These are phyloP conservation scores for Jatropha curcas DNA, from an alignment of 345 rosid genomes.

Conservation along the genomic window DNA sequence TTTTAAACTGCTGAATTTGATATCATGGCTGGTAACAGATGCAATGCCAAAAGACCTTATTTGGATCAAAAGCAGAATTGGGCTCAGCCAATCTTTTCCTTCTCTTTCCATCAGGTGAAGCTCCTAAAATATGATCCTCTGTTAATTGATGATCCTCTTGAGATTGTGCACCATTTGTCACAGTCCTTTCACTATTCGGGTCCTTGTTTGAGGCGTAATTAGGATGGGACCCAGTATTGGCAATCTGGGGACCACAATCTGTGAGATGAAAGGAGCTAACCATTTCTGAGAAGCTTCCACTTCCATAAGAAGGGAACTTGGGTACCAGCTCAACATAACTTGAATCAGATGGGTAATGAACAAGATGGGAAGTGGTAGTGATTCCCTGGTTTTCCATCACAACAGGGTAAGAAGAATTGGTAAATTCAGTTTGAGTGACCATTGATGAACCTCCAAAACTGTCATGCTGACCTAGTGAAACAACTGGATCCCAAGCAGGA, in stretches of 20 bases:
- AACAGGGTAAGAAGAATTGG: constrained; percentile 53
- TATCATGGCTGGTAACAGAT: constrained; percentile 1
- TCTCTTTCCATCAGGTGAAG: constrained; percentile 54
- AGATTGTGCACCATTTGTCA: constrained; percentile 38
- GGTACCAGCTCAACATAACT: constrained; percentile 52
- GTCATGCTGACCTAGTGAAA: constrained; percentile 45
- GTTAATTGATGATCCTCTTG: constrained; percentile 48
- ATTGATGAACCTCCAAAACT: constrained; percentile 52
- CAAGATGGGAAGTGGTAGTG: constrained; percentile 41
- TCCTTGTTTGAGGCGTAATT: constrained; percentile 44
- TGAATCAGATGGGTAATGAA: constrained; percentile 60
- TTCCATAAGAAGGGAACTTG: constrained; percentile 55
- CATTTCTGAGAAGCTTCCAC: constrained; percentile 63
- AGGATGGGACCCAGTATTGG: constrained; percentile 33
- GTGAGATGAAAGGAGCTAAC: constrained; percentile 45
- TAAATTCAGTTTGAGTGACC: constrained; percentile 53
- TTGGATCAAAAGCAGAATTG: constrained; percentile 39
- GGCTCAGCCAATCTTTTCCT: constrained; percentile 54
- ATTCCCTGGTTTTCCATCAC: constrained; percentile 59
- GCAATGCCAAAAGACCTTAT: constrained; percentile 53
- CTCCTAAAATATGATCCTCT: constrained; percentile 47
- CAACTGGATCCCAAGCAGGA: constrained; percentile 78
- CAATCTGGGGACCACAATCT: constrained; percentile 41
- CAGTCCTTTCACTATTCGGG: constrained; percentile 41
- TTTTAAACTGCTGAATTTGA: not conserved